phyloP scores from a whole-genome alignment of 2,329 filamentous ascomycete genomes.

The Fusarium sp. region DNA sequence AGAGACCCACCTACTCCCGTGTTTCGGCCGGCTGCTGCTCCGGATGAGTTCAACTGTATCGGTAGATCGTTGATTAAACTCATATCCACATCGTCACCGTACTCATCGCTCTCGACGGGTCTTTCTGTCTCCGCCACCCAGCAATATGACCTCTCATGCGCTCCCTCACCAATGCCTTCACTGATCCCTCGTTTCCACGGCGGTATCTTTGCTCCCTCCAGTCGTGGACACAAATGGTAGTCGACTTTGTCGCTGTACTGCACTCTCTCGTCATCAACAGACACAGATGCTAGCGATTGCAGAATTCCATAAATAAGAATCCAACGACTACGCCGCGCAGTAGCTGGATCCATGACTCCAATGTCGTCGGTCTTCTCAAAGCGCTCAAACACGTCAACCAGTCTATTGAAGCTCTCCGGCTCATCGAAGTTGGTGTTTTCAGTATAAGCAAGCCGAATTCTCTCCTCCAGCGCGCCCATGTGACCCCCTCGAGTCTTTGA shows the following conservation, averaged over 20 bases:
- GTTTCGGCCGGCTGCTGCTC: slow-evolving; percentile 15
- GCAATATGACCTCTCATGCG: slow-evolving; percentile 64
- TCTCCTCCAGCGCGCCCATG: slow-evolving; percentile 54
- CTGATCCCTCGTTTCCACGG: slow-evolving; percentile 60
- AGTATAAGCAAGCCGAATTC: slow-evolving; percentile 67
- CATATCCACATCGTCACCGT: slow-evolving; percentile 13
- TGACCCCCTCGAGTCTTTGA: slow-evolving; percentile 41
- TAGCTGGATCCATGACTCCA: slow-evolving; percentile 63
- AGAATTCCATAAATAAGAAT: slow-evolving; percentile 69
- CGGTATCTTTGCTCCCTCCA: slow-evolving; percentile 56
- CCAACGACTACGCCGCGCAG: slow-evolving; percentile 69
- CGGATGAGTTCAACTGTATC: slow-evolving; percentile 14
- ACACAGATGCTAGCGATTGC: slow-evolving; percentile 68
- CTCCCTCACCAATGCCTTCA: slow-evolving; percentile 49
- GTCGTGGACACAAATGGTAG: slow-evolving; percentile 67
- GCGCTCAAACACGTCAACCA: slow-evolving; percentile 65
- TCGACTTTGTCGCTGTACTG: slow-evolving; percentile 63
- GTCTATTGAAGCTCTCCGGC: slow-evolving; percentile 60
- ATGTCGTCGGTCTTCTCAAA: slow-evolving; percentile 67
- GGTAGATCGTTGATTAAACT: slow-evolving; percentile 12
- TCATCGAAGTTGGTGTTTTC: slow-evolving; percentile 70
- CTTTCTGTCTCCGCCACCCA: slow-evolving; percentile 56
- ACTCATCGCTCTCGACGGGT: slow-evolving; percentile 13
- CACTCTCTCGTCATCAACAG: slow-evolving; percentile 66
- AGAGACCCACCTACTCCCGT: slow-evolving; percentile 17